Base-by-base conservation (phyloP, 345 rosid species). In the Firmiana major region DNA sequence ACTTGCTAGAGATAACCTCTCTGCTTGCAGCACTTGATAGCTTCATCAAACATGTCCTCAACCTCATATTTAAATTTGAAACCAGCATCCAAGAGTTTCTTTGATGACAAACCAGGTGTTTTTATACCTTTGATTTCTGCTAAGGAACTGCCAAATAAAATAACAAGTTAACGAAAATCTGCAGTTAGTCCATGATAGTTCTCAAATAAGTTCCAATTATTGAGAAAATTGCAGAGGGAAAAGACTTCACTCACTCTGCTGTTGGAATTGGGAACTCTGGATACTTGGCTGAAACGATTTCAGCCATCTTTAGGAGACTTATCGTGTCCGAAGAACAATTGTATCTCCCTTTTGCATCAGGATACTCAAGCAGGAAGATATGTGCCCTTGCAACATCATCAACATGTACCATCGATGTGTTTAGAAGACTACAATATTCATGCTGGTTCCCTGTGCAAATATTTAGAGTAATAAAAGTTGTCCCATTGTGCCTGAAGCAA, bases 291-390 rank as follows among this genome's bases (percentile, higher is more conserved):
- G 83, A 70, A 5, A 88, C 82, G 73, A 80, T 69, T 63, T 65
- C 21, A 1, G 78, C 57, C 73, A 88, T 58, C 1, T 81, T 80
- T 19, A 53, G 38, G 17, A 75, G 69, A 1, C 85, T 80, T 11
- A 82, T 0, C 0, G 0, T 43, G 12, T 59, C 13, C 0, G 83
- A 69, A 12, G 85, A 81, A 79, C 86, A 86, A 40, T 66, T 77
- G 34, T 86, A 75, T 16, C 91, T 79, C 42, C 87, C 91, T 40
- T 82, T 68, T 46, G 84, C 81, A 6, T 78, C 49, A 0, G 83
- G 76, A 62, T 73, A 16, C 38, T 88, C 86, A 28, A 51, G 55
- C 55, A 51, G 7, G 21, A 51, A 51, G 1, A 51, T 51, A 5
- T 15, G n/a, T 51, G 55, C 55, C 55, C 7, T 57, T 0, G n/a